Evolutionary conservation across 257 asterid genomes (phyloP).

Genomic region (Scutellaria galericulata): DNA sequence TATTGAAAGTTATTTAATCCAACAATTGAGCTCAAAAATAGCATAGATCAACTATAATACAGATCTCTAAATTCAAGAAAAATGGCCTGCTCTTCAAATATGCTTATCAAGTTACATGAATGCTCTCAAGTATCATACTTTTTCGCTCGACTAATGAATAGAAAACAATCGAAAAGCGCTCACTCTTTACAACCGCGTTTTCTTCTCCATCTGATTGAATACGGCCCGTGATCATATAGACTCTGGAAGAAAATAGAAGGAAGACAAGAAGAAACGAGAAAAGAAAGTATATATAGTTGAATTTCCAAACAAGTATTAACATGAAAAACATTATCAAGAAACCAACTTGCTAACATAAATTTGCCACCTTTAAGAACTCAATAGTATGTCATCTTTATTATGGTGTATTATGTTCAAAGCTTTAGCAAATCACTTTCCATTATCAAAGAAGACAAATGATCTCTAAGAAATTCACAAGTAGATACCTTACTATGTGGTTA

Average conservation of each 20-base stretch:
- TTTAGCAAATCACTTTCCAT: constrained; percentile 9
- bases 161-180: not conserved
- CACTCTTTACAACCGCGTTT: not conserved
- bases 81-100: not conserved
- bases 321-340: not conserved
- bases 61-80: too few species aligned
- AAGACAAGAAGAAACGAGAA: not conserved
- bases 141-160: not conserved
- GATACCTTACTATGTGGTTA: constrained; percentile 17
- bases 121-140: not conserved
- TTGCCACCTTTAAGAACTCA: not conserved
- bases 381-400: too few species aligned
- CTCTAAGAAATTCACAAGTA: constrained; percentile 18
- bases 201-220: constrained; percentile 14
- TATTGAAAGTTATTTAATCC: too few species aligned
- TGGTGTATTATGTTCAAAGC: constrained; percentile 5
- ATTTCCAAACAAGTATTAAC: not conserved
- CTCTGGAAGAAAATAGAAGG: constrained; percentile 1
- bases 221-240: not conserved
- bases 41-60: too few species aligned
- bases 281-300: not conserved
- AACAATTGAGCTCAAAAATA: too few species aligned
- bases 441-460: constrained; percentile 10
- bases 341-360: not conserved
- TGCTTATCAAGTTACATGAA: not conserved